Evolutionary conservation across 2,329 filamentous ascomycete species (phyloP), one percentile per base, ranked within the genome.

Genomic region (Trichoderma sp.): DNA sequence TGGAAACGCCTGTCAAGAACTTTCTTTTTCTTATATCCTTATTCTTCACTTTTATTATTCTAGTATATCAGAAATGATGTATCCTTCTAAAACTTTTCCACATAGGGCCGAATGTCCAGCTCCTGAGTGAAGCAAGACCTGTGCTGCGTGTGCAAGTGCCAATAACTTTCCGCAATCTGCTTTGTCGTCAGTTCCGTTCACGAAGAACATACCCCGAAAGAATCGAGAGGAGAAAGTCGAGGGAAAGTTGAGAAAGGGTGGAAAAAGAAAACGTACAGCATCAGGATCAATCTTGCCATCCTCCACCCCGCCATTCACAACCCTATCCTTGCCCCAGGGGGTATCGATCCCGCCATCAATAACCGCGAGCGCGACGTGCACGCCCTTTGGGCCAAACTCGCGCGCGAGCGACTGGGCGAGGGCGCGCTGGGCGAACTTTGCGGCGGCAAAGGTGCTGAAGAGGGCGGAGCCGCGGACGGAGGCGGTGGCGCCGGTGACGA

Each of bases 261-360:
- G 21, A n/a, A 50, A n/a, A 34, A 82, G 89, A 81, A n/a, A n/a
- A n/a, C 76, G 1, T 52, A 92, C 90, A 69, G 89, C 90, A 68
- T 91, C 89, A 9, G 92, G 84, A 67, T 79, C 87, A 67, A 96
- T 86, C 80, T 93, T 94, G 14, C 82, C 78, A 71, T 85, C 83
- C 48, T 80, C 77, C 5, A 74, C 78, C 5, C 81, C 80, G 10
- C 77, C 72, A 71, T 86, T 83, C 17, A 76, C 73, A 28, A 71
- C 73, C 51, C 71, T 74, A 0, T 82, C 83, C 74, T 88, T 89
- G 1, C 88, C 90, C 68, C 85, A 81, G 0, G 90, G 90, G 62
- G 90, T 93, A 75, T 96, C 90, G 75, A 97, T 96, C 1, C 91
- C 84, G 0, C 92, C 93, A 73, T 97, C 93, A 63, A 96, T 88